Evolutionary conservation across 306 rosid genomes (phyloP), one percentile per base, ranked within the genome.

Genomic region (Castanopsis chinensis): DNA sequence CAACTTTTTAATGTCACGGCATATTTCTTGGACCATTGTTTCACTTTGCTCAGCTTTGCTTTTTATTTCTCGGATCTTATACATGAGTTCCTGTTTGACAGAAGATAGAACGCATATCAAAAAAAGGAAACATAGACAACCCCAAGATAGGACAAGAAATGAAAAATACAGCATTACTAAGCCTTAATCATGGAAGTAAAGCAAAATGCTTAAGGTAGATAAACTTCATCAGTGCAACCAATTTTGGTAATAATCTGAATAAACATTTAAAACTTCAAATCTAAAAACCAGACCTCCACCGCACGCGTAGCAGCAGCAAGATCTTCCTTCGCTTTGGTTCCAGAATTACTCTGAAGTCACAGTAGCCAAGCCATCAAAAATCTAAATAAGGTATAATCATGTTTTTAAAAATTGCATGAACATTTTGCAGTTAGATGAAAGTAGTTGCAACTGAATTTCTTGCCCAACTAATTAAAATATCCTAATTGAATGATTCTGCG

Each of bases 21-120:
- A 95, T 79, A 95, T 95, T 85, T 95, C 99, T 78, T 95, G 98
- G 80, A 95, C 99, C 99, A 95, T 95, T 18, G 94, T 89, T 86
- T 95, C 99, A 71, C 99, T 95, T 82, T 95, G 99, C 43, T 91
- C 98, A 18, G 99, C 99, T 87, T 95, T 95, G 63, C 93, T 90
- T 79, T 95, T 95, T 60, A 95, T 95, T 86, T 95, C 98, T 65
- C 98, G 88, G 68, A 95, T 91, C 85, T 95, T 95, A 85, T 92
- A 93, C 99, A 92, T 95, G 60, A 95, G 97, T 78, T 95, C 99
- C 99, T 94, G 87, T 86, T 72, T 85, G 52, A 54, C 41, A 74
- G 20, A 54, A 73, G 19, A 78, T 56, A 80, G 64, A 32, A 72
- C 14, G 68, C 37, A 80, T 54, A 78, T 30, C 11, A 27, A 45